Evolutionary conservation across 2,329 filamentous ascomycete genomes (phyloP), one percentile per base, ranked within the genome.

Genomic region (Aspergillus latus): DNA sequence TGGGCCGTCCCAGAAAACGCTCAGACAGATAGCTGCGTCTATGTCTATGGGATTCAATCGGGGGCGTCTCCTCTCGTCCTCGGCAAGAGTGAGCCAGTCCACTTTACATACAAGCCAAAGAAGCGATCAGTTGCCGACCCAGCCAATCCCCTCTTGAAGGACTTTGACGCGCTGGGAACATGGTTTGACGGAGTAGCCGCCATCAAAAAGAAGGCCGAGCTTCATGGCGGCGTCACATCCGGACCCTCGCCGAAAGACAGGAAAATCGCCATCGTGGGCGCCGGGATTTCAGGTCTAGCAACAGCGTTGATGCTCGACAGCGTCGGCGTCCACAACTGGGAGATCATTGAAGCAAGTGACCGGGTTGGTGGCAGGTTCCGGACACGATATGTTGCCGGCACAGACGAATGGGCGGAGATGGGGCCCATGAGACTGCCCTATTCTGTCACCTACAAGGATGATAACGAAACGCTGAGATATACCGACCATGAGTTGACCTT

Each of bases 251-350:
- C 37, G 11, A 50, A 50, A 21, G 13, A 50, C 10, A 32, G 36
- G 8, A 58, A 56, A 1, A 63, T 72, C 32, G 68, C 78, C 9
- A 66, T 66, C 30, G 52, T 66, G 4, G 63, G 64, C 6, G 63
- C 54, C 1, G 62, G 64, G 1, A 64, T 66, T 62, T 78, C 79
- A 42, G 78, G 78, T 40, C 73, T 77, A 36, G 71, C 74, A 21
- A 78, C 77, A 2, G 76, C 73, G 2, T 56, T 78, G 26, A 71
- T 78, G 56, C 72, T 78, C 3, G 72, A 77, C 50, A 73, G 70
- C 15, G 71, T 77, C 4, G 76, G 77, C 1, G 58, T 79, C 11
- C 71, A 72, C 11, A 77, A 78, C 50, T 75, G 75, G 75, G 72
- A 76, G 52, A 74, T 79, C 0, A 62, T 79, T 2, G 77, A 79